A percentile compares a stretch with the other conserved stretches of the same genome.
Conservation (phyloP, 2,329 filamentous ascomycete species). For the Aspergillus brunneoviolaceus region DNA sequence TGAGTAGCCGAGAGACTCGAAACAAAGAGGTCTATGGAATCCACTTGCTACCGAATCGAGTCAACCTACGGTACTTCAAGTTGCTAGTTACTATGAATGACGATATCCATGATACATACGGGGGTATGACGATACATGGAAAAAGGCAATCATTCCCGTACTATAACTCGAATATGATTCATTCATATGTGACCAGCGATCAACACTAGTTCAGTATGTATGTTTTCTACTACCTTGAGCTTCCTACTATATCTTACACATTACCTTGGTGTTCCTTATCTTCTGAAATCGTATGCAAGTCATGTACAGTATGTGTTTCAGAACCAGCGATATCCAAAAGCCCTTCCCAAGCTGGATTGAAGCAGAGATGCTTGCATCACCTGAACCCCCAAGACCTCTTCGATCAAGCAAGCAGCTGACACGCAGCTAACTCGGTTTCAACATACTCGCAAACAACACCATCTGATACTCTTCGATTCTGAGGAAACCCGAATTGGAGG, state of each 20-base stretch:
- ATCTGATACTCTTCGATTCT: conserved; percentile 3
- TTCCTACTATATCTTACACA: not conserved
- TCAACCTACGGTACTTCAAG: too few species aligned
- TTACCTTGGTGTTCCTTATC: not conserved
- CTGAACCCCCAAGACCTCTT: not conserved
- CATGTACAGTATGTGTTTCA: too few species aligned
- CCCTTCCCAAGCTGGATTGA: not conserved
- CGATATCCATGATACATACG: not conserved
- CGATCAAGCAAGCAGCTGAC: conserved; percentile 1
- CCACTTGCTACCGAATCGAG: not conserved
- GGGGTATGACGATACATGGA: not conserved
- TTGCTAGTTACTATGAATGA: not conserved
- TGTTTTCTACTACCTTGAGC: not conserved
- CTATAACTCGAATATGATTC: not conserved
- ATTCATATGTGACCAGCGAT: not conserved
- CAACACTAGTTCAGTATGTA: not conserved
- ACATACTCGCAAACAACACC: conserved; percentile 7
- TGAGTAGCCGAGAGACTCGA: not conserved
- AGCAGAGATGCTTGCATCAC: not conserved
- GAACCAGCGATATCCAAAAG: not conserved
- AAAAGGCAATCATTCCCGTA: not conserved
- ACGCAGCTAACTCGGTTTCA: not conserved
- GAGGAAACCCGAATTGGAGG: not conserved
- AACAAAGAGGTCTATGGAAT: not conserved
- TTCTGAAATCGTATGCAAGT: not conserved